Conservation (phyloP, 2,329 filamentous ascomycete species). For the Colletotrichum godetiae region DNA sequence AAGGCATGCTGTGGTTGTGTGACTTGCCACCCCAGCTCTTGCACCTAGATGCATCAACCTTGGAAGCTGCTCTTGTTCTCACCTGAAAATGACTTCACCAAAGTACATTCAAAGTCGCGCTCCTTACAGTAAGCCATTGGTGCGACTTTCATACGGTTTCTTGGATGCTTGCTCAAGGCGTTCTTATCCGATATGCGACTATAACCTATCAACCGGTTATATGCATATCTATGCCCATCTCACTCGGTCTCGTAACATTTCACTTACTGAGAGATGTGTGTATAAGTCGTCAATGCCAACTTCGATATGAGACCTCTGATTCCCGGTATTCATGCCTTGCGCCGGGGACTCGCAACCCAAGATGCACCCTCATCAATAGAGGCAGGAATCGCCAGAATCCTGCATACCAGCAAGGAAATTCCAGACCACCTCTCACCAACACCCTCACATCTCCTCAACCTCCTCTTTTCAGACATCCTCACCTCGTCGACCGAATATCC, state of each 20-base stretch:
- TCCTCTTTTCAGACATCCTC: conserved; percentile 69
- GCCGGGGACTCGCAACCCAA: conserved; percentile 14
- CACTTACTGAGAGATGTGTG: background rate
- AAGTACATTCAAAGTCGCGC: background rate
- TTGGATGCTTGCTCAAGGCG: background rate
- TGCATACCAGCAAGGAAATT: conserved; percentile 46
- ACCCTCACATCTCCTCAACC: conserved; percentile 72
- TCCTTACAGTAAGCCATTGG: background rate
- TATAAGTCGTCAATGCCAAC: conserved; percentile 22
- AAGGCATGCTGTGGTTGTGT: background rate
- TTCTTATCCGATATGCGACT: conserved; percentile 10
- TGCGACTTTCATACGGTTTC: background rate
- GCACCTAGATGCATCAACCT: background rate
- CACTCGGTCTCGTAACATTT: background rate
- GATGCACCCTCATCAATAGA: conserved; percentile 5
- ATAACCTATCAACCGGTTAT: background rate
- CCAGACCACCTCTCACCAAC: conserved; percentile 65
- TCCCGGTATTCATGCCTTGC: background rate
- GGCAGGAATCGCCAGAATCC: conserved; percentile 17
- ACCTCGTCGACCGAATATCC: conserved; percentile 21
- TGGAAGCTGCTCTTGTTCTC: background rate
- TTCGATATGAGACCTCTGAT: conserved; percentile 15
- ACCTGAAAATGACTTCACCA: background rate
- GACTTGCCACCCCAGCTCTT: background rate
- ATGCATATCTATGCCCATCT: background rate